Evolutionary conservation across 2,329 filamentous ascomycete genomes (phyloP).

Genomic region (Sphaerulina musiva): DNA sequence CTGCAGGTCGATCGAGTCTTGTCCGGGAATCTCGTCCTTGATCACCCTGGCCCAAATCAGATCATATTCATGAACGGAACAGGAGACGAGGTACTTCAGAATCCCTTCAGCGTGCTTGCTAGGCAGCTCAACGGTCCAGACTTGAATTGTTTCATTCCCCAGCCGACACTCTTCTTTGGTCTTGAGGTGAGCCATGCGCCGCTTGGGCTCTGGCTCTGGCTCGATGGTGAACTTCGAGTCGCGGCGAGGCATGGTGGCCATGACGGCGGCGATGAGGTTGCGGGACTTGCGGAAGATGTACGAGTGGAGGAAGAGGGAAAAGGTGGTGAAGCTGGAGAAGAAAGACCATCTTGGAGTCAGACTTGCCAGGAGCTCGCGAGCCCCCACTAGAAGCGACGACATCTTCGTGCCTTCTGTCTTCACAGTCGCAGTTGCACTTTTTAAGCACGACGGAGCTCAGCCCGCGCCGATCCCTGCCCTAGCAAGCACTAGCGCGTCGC

Average conservation of each 20-base stretch:
- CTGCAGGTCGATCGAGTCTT: slow-evolving; percentile 41
- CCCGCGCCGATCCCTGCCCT: not conserved
- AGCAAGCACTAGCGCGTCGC: slow-evolving; percentile 1
- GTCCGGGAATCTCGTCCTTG: slow-evolving; percentile 40
- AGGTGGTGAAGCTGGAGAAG: not conserved
- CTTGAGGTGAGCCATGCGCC: slow-evolving; percentile 38
- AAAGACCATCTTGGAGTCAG: no score
- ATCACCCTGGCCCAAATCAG: slow-evolving; percentile 35
- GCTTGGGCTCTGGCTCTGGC: slow-evolving; percentile 18
- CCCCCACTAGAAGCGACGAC: not conserved
- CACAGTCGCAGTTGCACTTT: not conserved
- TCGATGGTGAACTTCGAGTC: slow-evolving; percentile 20
- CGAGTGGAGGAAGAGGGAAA: slow-evolving; percentile 6
- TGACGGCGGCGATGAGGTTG: slow-evolving; percentile 10
- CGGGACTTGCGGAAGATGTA: not conserved
- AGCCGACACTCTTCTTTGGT: slow-evolving; percentile 48
- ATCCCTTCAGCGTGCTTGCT: slow-evolving; percentile 65
- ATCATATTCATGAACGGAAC: slow-evolving; percentile 4
- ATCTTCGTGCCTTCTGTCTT: slow-evolving; percentile 15
- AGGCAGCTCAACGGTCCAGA: slow-evolving; percentile 66
- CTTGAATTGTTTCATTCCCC: slow-evolving; percentile 48
- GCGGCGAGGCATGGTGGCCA: slow-evolving; percentile 17
- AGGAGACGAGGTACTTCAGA: slow-evolving; percentile 52
- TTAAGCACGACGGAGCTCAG: not conserved
- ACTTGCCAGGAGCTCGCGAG: not conserved